Evolutionary conservation across 805 yeast genomes (phyloP), one percentile per base, ranked within the genome.

Genomic region (Sugiyamaella valdiviana): DNA sequence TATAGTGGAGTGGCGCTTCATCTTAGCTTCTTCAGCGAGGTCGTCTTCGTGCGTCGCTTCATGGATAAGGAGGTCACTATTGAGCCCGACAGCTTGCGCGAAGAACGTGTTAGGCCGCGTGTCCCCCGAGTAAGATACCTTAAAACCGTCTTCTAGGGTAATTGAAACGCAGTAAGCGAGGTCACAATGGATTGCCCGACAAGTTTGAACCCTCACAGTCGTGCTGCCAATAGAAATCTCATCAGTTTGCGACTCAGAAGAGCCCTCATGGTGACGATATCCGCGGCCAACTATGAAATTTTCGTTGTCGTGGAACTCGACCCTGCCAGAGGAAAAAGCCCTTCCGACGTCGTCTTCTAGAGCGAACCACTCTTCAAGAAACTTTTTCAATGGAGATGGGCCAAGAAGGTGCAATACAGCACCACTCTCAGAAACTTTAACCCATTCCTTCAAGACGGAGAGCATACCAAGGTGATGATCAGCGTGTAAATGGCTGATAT

Each of bases 381-480:
- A 91, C 39, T 71, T 71, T 35, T 76, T 70, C 55, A 79, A 84
- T 54, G 80, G 85, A 80, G 84, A 80, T 1, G 98, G 98, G 0
- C 82, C 74, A 1, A 89, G 73, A 22, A 91, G 61, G 53, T 74
- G 78, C 9, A 91, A 66, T 17, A 63, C 60, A 36, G 41, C 36
- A 36, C 21, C 15, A 6, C 36, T 47, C 10, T 54, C 52, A 36
- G 55, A 50, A 7, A 49, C 57, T 19, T 37, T 20, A 5, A 52
- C 44, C 95, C 97, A 90, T 54, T 78, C 79, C 36, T 73, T 71
- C 22, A 93, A 71, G 2, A 93, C 64, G 4, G 87, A 76, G 6
- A 84, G 68, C 4, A 85, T 72, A 0, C 99, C 99, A 38, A 93
- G 68, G 64, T 91, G 97, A 63, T 93, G 99, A 63, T 93, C 99